A percentile compares a stretch with the other conserved stretches of the same genome.
These are phyloP conservation scores for Infundibulicybe gibba DNA, from an alignment of 768 basidiomycete genomes.

Conservation along the genomic window DNA sequence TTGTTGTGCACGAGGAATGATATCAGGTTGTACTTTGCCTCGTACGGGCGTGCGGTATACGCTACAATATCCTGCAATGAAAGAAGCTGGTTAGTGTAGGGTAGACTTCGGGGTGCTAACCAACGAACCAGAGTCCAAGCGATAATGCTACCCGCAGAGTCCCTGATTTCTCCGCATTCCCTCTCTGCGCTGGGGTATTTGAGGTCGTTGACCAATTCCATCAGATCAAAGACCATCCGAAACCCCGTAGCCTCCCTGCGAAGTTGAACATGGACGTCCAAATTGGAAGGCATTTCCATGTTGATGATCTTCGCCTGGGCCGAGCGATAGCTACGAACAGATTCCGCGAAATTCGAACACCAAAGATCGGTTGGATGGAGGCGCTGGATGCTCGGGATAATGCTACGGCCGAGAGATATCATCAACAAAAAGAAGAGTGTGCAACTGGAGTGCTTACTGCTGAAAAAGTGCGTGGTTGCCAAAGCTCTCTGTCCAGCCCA, in stretches of 20 bases:
- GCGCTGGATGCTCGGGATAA: slow-evolving; percentile 18
- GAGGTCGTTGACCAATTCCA: slow-evolving; percentile 50
- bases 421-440: slow-evolving; percentile 28
- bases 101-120: neutral
- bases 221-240: slow-evolving; percentile 45
- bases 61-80: slow-evolving; percentile 56
- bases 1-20: slow-evolving; percentile 42
- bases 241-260: slow-evolving; percentile 47
- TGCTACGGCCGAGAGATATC: slow-evolving; percentile 29
- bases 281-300: slow-evolving; percentile 25
- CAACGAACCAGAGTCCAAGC: slow-evolving; percentile 47
- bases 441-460: slow-evolving; percentile 4
- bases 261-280: slow-evolving; percentile 44
- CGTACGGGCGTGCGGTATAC: slow-evolving; percentile 37
- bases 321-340: slow-evolving; percentile 28
- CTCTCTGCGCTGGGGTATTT: slow-evolving; percentile 23
- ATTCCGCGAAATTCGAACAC: slow-evolving; percentile 36
- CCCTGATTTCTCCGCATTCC: slow-evolving; percentile 27
- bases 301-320: slow-evolving; percentile 26
- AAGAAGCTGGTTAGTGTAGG: slow-evolving; percentile 2
- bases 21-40: slow-evolving; percentile 42
- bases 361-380: slow-evolving; percentile 21
- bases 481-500: neutral
- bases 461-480: slow-evolving; percentile 5
- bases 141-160: slow-evolving; percentile 45